Percentiles rank a stretch among this genome's conserved stretches.
phyloP scores from a whole-genome alignment of 2,329 filamentous ascomycete genomes.

The Colletotrichum neosansevieriae region DNA sequence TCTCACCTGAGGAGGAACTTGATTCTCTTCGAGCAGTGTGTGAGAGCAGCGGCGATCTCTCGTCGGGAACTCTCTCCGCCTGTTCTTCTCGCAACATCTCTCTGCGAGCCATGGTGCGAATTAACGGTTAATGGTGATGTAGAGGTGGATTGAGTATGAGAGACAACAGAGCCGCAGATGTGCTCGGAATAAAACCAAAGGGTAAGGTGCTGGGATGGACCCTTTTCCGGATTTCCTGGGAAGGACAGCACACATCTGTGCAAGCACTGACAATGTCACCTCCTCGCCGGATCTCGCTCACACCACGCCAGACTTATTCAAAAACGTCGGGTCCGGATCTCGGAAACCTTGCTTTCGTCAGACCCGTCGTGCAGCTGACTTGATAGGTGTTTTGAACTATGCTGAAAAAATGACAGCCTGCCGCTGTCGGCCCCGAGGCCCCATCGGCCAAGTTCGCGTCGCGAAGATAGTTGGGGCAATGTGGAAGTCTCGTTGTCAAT shows the following conservation, averaged over 20 bases:
- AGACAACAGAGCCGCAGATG: background rate
- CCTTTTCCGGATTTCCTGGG: constrained; percentile 7
- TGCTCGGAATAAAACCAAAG: constrained; percentile 7
- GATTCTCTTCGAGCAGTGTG: constrained; percentile 20
- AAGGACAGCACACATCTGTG: background rate
- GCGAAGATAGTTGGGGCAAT: constrained; percentile 2
- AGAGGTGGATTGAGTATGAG: background rate
- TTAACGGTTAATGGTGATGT: background rate
- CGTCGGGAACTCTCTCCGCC: constrained; percentile 4
- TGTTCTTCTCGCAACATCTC: constrained; percentile 7
- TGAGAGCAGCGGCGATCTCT: constrained; percentile 29
- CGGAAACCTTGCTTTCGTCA: background rate
- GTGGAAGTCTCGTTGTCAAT: background rate
- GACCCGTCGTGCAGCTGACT: constrained; percentile 25
- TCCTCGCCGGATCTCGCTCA: constrained; percentile 8
- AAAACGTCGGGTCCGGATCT: constrained; percentile 10
- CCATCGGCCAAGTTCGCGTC: constrained; percentile 28
- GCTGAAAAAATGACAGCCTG: background rate
- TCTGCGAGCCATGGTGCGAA: constrained; percentile 19
- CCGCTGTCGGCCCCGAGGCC: constrained; percentile 23
- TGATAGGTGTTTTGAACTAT: constrained; percentile 18
- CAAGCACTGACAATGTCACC: background rate
- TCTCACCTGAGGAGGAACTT: constrained; percentile 38
- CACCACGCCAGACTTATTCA: background rate
- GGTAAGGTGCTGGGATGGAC: constrained; percentile 17